Evolutionary conservation across 2,329 filamentous ascomycete genomes (phyloP).

Genomic region (Zasmidium cellare): DNA sequence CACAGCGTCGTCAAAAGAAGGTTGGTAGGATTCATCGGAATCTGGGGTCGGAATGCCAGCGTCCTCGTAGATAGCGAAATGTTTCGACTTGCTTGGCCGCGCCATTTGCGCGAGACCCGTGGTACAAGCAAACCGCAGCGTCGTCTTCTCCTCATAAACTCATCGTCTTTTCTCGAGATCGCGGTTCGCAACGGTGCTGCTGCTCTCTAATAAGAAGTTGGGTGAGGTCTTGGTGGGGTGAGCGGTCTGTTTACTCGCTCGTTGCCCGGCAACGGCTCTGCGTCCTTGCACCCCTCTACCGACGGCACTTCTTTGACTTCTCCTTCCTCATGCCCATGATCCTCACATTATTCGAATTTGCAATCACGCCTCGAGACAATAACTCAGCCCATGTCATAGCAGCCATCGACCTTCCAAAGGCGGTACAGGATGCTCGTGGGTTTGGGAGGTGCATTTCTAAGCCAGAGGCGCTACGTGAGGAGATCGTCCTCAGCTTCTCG

Average conservation of each 20-base stretch:
- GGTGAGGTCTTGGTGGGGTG: background rate
- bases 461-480: background rate
- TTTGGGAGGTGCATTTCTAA: background rate
- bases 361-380: too few species aligned
- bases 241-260: background rate
- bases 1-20: slow-evolving; percentile 4
- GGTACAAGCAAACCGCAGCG: background rate
- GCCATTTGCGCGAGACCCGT: slow-evolving; percentile 50
- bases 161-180: background rate
- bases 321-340: too few species aligned
- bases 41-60: slow-evolving; percentile 10
- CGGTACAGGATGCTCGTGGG: too few species aligned
- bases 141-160: background rate
- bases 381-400: too few species aligned
- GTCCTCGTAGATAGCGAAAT: slow-evolving; percentile 21
- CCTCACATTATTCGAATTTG: background rate
- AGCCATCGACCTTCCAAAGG: too few species aligned
- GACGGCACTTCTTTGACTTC: too few species aligned
- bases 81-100: slow-evolving; percentile 43
- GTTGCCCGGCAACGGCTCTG: background rate
- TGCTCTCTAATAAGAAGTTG: background rate
- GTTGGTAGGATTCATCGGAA: background rate
- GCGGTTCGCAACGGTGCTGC: background rate
- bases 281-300: background rate
- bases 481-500: background rate